Percentiles rank a stretch among this genome's conserved stretches.
Conservation (phyloP, 805 yeast genomes). For the Maudiozyma bulderi region DNA sequence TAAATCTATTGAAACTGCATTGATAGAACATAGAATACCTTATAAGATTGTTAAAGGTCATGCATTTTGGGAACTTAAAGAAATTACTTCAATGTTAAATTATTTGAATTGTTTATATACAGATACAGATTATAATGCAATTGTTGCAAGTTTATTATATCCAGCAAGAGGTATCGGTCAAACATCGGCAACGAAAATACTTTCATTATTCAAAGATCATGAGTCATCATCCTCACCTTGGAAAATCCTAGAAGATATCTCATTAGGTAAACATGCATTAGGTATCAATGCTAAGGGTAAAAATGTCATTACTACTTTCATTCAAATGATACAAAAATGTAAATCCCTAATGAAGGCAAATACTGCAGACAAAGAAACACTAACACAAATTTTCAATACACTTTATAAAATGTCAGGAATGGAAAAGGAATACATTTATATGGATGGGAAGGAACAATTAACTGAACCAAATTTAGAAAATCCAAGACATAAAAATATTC, state of each 20-base stretch:
- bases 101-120: constrained; percentile 54
- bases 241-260: not conserved
- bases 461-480: constrained; percentile 15
- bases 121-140: constrained; percentile 51
- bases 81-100: constrained; percentile 53
- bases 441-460: constrained; percentile 21
- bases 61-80: constrained; percentile 73
- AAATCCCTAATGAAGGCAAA: constrained; percentile 5
- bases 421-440: constrained; percentile 17
- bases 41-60: constrained; percentile 61
- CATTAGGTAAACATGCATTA: constrained; percentile 1
- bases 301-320: constrained; percentile 15
- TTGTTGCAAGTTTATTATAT: constrained; percentile 43
- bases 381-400: constrained; percentile 20
- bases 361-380: constrained; percentile 5
- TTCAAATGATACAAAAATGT: constrained; percentile 18
- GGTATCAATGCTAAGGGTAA: constrained; percentile 17
- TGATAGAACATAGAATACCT: constrained; percentile 48
- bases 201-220: constrained; percentile 5
- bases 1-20: constrained; percentile 52
- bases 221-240: not conserved
- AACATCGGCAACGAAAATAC: constrained; percentile 33
- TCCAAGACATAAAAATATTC: constrained; percentile 23
- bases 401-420: constrained; percentile 26
- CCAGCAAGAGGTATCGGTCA: constrained; percentile 66